Evolutionary conservation across 1,284 basidiomycete species (phyloP).

Genomic region (Leucoagaricus sp.): DNA sequence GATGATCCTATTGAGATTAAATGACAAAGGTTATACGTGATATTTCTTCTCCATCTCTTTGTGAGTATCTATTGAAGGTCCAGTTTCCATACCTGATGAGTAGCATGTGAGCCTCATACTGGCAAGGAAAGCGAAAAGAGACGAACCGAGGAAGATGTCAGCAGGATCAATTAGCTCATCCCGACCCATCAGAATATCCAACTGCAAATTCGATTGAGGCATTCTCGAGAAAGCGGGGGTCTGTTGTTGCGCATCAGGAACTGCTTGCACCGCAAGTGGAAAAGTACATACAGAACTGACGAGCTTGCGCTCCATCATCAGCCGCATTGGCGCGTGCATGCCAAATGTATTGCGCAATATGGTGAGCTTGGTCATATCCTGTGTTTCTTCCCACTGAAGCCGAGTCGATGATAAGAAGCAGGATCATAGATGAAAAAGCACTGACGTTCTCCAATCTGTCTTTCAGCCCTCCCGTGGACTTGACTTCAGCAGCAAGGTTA

Average conservation of each 20-base stretch:
- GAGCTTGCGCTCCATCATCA: conserved; percentile 93
- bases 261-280: background rate
- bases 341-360: conserved; percentile 87
- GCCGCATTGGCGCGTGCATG: conserved; percentile 84
- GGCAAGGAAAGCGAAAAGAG: background rate
- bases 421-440: conserved; percentile 5
- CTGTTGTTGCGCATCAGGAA: conserved; percentile 35
- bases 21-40: conserved; percentile 39
- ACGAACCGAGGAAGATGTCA: conserved; percentile 74
- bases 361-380: conserved; percentile 85
- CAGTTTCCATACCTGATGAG: conserved; percentile 52
- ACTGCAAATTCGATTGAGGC: conserved; percentile 75
- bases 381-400: conserved; percentile 88
- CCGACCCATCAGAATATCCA: conserved; percentile 90
- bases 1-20: conserved; percentile 17
- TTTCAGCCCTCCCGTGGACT: conserved; percentile 56
- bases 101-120: conserved; percentile 12
- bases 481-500: conserved; percentile 71
- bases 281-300: conserved; percentile 65
- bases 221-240: conserved; percentile 64
- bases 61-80: conserved; percentile 61
- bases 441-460: conserved; percentile 72
- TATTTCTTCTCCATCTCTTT: conserved; percentile 74
- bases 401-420: conserved; percentile 8
- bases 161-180: conserved; percentile 78